Evolutionary conservation across 345 rosid genomes (phyloP).

Genomic region (Citrus mangshanensis): DNA sequence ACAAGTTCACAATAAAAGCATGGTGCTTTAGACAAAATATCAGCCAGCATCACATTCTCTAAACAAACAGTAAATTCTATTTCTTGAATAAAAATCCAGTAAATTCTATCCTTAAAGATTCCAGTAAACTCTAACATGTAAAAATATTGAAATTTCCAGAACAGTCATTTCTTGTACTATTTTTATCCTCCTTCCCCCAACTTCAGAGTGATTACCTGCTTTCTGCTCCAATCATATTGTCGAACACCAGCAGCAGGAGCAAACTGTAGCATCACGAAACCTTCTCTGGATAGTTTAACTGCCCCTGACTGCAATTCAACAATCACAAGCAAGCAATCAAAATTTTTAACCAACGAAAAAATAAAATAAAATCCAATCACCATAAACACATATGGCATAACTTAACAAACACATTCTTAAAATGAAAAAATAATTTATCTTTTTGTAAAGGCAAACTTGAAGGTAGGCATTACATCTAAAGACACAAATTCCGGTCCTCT

Average conservation of each 20-base stretch:
- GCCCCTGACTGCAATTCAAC: conserved; percentile 70
- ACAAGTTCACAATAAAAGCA: neutral
- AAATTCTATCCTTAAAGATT: neutral
- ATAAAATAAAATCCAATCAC: neutral
- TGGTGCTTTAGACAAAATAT: neutral
- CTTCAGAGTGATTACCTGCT: conserved; percentile 52
- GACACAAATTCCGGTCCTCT: conserved; percentile 73
- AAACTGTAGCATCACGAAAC: conserved; percentile 69
- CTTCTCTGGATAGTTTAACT: conserved; percentile 64
- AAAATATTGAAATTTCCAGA: neutral
- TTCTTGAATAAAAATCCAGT: neutral
- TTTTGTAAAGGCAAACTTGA: neutral
- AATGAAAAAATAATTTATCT: neutral
- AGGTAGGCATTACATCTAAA: conserved; percentile 47
- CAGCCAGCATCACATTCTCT: neutral
- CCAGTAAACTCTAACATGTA: neutral
- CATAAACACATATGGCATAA: neutral
- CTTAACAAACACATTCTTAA: neutral
- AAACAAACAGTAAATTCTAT: neutral
- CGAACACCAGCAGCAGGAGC: conserved; percentile 82
- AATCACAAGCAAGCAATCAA: conserved; percentile 13
- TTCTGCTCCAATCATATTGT: conserved; percentile 84
- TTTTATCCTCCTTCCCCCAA: neutral
- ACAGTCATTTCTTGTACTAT: neutral
- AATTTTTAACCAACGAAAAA: neutral